phyloP scores from a whole-genome alignment of 73 alveolate species.

The Tetrahymena elliotti region DNA sequence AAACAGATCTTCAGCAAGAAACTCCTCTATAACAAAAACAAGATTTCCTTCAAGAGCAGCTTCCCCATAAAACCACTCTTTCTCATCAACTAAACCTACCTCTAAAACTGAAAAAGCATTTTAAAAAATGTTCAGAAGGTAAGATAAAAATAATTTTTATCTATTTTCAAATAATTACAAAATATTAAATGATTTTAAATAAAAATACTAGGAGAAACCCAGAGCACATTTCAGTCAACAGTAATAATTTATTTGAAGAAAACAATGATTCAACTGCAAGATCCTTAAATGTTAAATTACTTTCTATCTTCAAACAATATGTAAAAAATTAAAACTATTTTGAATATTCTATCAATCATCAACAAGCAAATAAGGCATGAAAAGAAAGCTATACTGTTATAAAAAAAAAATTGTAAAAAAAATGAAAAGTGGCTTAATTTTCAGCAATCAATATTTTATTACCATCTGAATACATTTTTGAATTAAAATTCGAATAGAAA shows the following conservation, averaged over 20 bases:
- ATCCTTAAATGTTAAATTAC: neutral
- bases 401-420: too few relatives aligned
- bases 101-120: neutral
- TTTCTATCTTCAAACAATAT: neutral
- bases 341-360: neutral
- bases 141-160: neutral
- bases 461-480: too few relatives aligned
- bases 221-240: neutral
- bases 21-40: neutral
- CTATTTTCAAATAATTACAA: too few relatives aligned
- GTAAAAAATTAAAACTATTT: neutral
- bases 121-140: neutral
- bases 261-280: neutral
- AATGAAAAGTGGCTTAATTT: too few relatives aligned
- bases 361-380: too few relatives aligned
- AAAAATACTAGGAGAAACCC: neutral
- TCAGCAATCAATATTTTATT: too few relatives aligned
- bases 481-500: too few relatives aligned
- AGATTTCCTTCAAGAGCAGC: neutral
- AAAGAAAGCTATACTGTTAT: too few relatives aligned
- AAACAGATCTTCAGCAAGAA: neutral
- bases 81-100: neutral
- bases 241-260: neutral
- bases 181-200: too few relatives aligned
- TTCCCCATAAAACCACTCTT: neutral